phyloP scores from a whole-genome alignment of 179 eudicot genomes.

The Patellifolia procumbens region DNA sequence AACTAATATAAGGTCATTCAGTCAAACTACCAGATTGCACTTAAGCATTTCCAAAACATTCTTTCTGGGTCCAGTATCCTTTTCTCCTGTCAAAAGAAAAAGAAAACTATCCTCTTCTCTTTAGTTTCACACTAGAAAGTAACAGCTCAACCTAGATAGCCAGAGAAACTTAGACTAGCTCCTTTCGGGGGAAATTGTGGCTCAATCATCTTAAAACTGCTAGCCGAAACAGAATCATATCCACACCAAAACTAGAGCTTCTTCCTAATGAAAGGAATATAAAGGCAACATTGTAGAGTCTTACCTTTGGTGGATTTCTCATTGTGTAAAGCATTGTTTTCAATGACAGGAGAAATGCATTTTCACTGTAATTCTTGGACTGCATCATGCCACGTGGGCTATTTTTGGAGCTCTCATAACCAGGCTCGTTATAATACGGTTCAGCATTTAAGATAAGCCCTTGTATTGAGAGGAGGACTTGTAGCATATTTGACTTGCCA shows the following conservation, averaged over 20 bases:
- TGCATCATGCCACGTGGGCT: slow-evolving; percentile 31
- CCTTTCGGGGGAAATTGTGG: not conserved
- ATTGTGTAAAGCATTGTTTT: slow-evolving; percentile 70
- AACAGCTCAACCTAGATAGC: not conserved
- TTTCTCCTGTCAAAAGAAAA: not conserved
- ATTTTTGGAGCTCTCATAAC: slow-evolving; percentile 41
- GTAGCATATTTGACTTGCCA: slow-evolving; percentile 67
- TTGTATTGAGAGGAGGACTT: slow-evolving; percentile 83
- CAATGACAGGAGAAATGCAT: slow-evolving; percentile 48
- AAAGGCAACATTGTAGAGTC: not conserved
- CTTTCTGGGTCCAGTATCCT: not conserved
- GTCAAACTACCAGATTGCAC: not conserved
- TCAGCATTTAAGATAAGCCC: slow-evolving; percentile 73
- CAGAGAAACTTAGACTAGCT: not conserved
- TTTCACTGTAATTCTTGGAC: slow-evolving; percentile 58
- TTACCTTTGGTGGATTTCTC: slow-evolving; percentile 78
- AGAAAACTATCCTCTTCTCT: not conserved
- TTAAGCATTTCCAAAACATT: not conserved
- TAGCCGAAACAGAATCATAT: not conserved
- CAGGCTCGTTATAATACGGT: slow-evolving; percentile 86
- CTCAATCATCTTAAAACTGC: not conserved
- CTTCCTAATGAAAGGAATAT: not conserved
- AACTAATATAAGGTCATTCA: not conserved
- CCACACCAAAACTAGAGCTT: not conserved
- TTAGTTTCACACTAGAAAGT: not conserved